These are phyloP conservation scores for Linderina pennispora DNA, from an alignment of 192 early-diverging fungal species.

Conservation along the genomic window DNA sequence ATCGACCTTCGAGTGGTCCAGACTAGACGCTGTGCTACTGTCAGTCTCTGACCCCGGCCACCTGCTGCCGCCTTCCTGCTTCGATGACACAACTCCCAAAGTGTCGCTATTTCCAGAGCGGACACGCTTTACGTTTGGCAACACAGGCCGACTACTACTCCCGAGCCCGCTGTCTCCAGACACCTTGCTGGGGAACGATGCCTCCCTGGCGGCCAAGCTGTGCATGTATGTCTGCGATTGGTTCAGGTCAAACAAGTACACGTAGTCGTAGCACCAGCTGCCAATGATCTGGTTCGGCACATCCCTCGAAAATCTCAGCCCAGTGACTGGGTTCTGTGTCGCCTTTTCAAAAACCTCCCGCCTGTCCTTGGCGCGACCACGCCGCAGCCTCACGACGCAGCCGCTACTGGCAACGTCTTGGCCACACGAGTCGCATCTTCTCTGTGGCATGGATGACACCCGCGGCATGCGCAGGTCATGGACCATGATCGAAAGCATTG, in stretches of 20 bases:
- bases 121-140: slow-evolving; percentile 8
- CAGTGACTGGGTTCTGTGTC: slow-evolving; percentile 32
- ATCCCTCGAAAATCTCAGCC: slow-evolving; percentile 34
- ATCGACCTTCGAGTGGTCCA: too few relatives aligned
- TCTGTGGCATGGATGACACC: too few relatives aligned
- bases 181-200: too few relatives aligned
- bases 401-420: slow-evolving; percentile 10
- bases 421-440: too few relatives aligned
- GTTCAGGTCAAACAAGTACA: slow-evolving; percentile 55
- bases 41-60: too few relatives aligned
- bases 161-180: too few relatives aligned
- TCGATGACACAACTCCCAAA: too few relatives aligned
- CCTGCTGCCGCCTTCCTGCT: too few relatives aligned
- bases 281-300: slow-evolving; percentile 43
- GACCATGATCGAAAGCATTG: slow-evolving; percentile 41
- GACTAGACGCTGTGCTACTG: too few relatives aligned
- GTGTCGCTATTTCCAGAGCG: slow-evolving; percentile 3
- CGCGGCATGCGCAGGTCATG: slow-evolving; percentile 47
- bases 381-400: slow-evolving; percentile 32
- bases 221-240: slow-evolving; percentile 14
- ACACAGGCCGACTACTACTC: too few relatives aligned
- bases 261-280: slow-evolving; percentile 51
- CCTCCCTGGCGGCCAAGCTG: too few relatives aligned
- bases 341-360: slow-evolving; percentile 6
- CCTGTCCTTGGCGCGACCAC: neutral